These are phyloP conservation scores for Ceratocystis alfenasii DNA, from an alignment of 2,329 filamentous ascomycete genomes.

Conservation along the genomic window DNA sequence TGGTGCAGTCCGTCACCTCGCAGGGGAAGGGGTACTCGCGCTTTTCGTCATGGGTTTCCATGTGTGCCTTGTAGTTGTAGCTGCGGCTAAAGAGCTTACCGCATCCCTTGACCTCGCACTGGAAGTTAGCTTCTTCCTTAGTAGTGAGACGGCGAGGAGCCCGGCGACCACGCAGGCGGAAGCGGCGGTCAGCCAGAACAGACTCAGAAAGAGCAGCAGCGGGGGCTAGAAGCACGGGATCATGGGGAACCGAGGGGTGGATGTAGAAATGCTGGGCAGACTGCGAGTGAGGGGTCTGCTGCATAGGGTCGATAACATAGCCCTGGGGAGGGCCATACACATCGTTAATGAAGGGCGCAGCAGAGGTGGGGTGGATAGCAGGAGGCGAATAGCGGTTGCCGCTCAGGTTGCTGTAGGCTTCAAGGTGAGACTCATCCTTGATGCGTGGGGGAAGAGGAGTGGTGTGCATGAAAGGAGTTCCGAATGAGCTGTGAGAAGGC, in stretches of 20 bases:
- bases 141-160: slow-evolving; percentile 45
- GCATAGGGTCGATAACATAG: slow-evolving; percentile 25
- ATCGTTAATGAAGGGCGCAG: slow-evolving; percentile 19
- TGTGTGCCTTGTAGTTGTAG: slow-evolving; percentile 79
- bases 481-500: slow-evolving; percentile 18
- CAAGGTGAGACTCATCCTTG: slow-evolving; percentile 31
- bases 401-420: slow-evolving; percentile 10
- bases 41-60: slow-evolving; percentile 69
- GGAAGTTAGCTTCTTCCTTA: slow-evolving; percentile 57
- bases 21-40: slow-evolving; percentile 62
- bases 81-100: slow-evolving; percentile 68
- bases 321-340: slow-evolving; percentile 17
- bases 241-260: background rate
- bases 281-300: slow-evolving; percentile 8
- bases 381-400: slow-evolving; percentile 33
- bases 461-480: slow-evolving; percentile 12
- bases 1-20: slow-evolving; percentile 50
- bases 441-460: slow-evolving; percentile 28
- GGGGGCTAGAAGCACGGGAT: slow-evolving; percentile 23
- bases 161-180: slow-evolving; percentile 27
- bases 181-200: slow-evolving; percentile 11
- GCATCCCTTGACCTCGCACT: slow-evolving; percentile 57
- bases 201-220: slow-evolving; percentile 6
- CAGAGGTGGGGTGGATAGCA: slow-evolving; percentile 28
- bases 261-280: background rate